These are phyloP conservation scores for Yamadazyma sp. DNA, from an alignment of 805 yeast species.

Conservation along the genomic window DNA sequence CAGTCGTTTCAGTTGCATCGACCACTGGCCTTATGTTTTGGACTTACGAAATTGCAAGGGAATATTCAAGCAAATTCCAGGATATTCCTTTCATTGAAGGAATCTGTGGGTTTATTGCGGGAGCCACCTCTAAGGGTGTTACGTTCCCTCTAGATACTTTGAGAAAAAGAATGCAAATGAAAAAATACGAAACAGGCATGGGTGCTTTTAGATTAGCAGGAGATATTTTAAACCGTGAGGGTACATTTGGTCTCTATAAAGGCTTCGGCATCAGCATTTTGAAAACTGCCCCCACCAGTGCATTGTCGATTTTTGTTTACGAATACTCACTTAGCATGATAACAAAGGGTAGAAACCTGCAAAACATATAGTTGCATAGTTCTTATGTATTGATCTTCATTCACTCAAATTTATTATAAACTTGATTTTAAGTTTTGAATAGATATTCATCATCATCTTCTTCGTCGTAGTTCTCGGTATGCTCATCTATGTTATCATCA, in stretches of 20 bases:
- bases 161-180: conserved; percentile 73
- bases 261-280: conserved; percentile 71
- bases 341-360: neutral
- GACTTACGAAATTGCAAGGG: conserved; percentile 55
- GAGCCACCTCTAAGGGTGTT: conserved; percentile 65
- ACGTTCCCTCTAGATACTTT: conserved; percentile 87
- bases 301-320: conserved; percentile 65
- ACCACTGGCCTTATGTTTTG: conserved; percentile 76
- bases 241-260: conserved; percentile 66
- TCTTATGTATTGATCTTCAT: neutral
- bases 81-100: conserved; percentile 48
- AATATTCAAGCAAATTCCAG: conserved; percentile 25
- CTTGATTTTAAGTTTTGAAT: conserved; percentile 24
- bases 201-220: conserved; percentile 23
- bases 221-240: conserved; percentile 54
- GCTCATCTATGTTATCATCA: conserved; percentile 21
- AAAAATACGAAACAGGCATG: conserved; percentile 1
- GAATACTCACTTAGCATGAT: conserved; percentile 37
- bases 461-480: conserved; percentile 12
- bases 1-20: conserved; percentile 63
- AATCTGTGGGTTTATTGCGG: conserved; percentile 72
- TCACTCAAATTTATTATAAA: no score
- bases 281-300: conserved; percentile 80
- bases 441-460: conserved; percentile 33
- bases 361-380: neutral